These are phyloP conservation scores for Aureobasidium uvarum DNA, from an alignment of 2,329 filamentous ascomycete genomes.

Conservation along the genomic window DNA sequence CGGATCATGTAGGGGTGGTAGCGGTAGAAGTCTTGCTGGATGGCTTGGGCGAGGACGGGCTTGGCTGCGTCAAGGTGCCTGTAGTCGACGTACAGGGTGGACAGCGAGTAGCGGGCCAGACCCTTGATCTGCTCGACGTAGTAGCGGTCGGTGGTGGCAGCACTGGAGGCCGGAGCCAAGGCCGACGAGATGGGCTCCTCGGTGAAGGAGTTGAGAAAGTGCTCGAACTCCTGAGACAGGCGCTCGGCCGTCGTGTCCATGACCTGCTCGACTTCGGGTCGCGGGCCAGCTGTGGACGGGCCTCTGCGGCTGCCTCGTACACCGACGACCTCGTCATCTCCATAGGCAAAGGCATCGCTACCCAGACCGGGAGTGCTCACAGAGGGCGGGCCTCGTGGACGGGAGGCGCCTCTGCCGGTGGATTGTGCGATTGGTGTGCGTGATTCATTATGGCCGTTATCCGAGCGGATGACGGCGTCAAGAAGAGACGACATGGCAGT, in stretches of 20 bases:
- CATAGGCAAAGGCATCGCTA: constrained; percentile 58
- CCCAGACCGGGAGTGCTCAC: constrained; percentile 50
- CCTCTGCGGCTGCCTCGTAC: constrained; percentile 48
- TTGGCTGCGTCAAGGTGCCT: constrained; percentile 61
- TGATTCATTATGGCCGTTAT: constrained; percentile 37
- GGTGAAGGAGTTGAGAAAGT: constrained; percentile 69
- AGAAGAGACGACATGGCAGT: constrained; percentile 53
- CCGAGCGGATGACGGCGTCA: constrained; percentile 52
- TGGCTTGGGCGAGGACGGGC: constrained; percentile 71
- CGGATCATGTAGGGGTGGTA: constrained; percentile 89
- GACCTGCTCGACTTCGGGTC: constrained; percentile 64
- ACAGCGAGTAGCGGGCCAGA: constrained; percentile 70
- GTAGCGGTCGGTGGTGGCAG: constrained; percentile 73
- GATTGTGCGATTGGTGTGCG: constrained; percentile 31
- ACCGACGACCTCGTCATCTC: constrained; percentile 62
- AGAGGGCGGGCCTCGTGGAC: constrained; percentile 54
- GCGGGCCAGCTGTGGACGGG: constrained; percentile 43
- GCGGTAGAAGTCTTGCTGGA: constrained; percentile 89
- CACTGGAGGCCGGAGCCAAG: constrained; percentile 58
- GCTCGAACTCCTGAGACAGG: constrained; percentile 73
- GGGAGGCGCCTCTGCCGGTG: constrained; percentile 43
- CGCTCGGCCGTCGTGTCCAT: constrained; percentile 73
- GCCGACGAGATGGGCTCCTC: constrained; percentile 27
- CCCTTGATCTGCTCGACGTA: constrained; percentile 81
- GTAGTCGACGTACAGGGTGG: constrained; percentile 83